A percentile compares a stretch with the other conserved stretches of the same genome.
Conservation (phyloP, 1,139 yeast species). For the Magnusiomyces suaveolens region DNA sequence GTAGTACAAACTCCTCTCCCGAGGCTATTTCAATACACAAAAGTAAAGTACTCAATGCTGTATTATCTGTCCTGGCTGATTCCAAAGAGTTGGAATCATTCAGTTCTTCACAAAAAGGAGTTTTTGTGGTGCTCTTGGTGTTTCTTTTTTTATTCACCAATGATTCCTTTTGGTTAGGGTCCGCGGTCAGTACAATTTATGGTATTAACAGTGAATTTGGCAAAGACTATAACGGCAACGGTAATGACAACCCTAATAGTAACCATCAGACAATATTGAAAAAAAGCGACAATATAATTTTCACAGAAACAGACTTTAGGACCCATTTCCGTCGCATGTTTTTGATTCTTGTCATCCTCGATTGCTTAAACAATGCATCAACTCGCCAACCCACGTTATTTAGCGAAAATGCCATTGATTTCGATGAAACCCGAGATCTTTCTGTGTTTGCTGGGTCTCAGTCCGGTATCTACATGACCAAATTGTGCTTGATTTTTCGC, state of each 20-base stretch:
- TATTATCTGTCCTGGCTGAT: neutral
- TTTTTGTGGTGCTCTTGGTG: conserved; percentile 4
- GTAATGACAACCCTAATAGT: no score
- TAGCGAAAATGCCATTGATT: conserved; percentile 17
- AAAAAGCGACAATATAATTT: neutral
- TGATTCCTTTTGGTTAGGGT: conserved; percentile 32
- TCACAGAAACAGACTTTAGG: conserved; percentile 16
- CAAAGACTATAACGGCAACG: no score
- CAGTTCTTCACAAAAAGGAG: neutral
- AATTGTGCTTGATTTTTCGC: conserved; percentile 19
- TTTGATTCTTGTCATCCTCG: conserved; percentile 28
- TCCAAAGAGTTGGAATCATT: neutral
- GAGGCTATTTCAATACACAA: neutral
- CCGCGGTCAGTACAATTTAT: conserved; percentile 31
- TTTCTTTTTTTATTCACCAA: conserved; percentile 29
- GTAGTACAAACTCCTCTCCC: neutral
- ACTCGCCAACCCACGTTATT: conserved; percentile 21
- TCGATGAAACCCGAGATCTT: conserved; percentile 18
- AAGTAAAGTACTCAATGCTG: neutral
- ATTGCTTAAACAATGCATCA: conserved; percentile 23
- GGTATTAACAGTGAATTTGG: no score
- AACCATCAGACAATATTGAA: neutral
- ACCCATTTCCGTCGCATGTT: conserved; percentile 24
- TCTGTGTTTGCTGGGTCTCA: conserved; percentile 18
- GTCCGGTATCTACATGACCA: conserved; percentile 21